Evolutionary conservation across 441 rosid genomes (phyloP).

Genomic region (Dalechampia spathulata): DNA sequence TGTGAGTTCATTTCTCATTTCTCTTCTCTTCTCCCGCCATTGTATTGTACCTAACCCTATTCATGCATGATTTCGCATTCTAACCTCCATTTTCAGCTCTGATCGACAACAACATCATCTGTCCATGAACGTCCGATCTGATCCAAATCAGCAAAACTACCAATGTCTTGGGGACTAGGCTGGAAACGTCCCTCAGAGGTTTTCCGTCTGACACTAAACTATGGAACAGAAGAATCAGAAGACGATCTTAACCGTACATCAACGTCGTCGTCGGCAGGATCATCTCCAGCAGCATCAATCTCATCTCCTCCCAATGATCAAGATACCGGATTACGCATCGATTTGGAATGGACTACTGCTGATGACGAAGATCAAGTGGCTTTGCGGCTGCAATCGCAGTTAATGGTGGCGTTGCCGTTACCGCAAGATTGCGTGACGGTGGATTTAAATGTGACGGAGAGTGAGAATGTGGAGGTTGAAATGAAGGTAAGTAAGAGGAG

Average conservation of each 20-base stretch:
- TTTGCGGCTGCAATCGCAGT: conserved; percentile 72
- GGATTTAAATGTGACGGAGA: conserved; percentile 30
- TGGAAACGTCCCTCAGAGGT: conserved; percentile 88
- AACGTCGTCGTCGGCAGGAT: conserved; percentile 26
- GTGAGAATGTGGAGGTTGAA: conserved; percentile 36
- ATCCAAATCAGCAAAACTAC: not conserved
- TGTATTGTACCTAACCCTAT: too few species aligned
- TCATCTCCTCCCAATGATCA: conserved; percentile 39
- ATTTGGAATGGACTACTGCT: conserved; percentile 80
- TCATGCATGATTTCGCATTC: too few species aligned
- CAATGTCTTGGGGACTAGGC: conserved; percentile 91
- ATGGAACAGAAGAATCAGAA: conserved; percentile 62
- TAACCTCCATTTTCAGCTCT: too few species aligned
- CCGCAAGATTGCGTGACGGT: conserved; percentile 76
- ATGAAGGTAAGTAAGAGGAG: conserved; percentile 81
- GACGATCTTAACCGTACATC: conserved; percentile 45
- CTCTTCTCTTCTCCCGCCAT: too few species aligned
- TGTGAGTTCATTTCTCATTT: too few species aligned
- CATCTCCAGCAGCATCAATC: not conserved
- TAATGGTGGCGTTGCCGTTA: conserved; percentile 85
- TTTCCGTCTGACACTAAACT: conserved; percentile 61
- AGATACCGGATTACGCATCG: conserved; percentile 62
- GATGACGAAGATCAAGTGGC: conserved; percentile 96
- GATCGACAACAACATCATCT: too few species aligned
- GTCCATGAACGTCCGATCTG: conserved; percentile 4